A percentile compares a stretch with the other conserved stretches of the same genome.
These are phyloP conservation scores for Tetrahymena borealis DNA, from an alignment of 73 alveolate genomes.

Conservation along the genomic window DNA sequence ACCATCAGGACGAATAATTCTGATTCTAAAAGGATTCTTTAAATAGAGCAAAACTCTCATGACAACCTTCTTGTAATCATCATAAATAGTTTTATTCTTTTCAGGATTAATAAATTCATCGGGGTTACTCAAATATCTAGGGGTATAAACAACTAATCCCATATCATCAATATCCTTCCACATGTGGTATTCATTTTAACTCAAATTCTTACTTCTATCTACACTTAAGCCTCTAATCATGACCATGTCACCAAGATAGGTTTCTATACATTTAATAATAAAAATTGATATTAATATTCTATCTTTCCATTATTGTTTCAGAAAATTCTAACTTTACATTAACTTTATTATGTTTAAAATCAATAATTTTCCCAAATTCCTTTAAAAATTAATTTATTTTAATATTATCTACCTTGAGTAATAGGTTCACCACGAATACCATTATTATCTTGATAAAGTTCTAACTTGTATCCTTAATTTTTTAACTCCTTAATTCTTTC, in stretches of 20 bases:
- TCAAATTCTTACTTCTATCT: conserved; percentile 45
- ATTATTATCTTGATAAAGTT: conserved; percentile 47
- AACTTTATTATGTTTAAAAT: too few species aligned
- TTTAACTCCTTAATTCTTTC: conserved; percentile 30
- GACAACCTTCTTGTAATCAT: conserved; percentile 47
- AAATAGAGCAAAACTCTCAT: conserved; percentile 45
- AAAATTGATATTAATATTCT: too few species aligned
- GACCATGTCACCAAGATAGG: conserved; percentile 51
- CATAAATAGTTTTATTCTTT: conserved; percentile 41
- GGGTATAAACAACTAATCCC: conserved; percentile 57
- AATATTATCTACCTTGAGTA: not conserved
- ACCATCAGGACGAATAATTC: conserved; percentile 16
- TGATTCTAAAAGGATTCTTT: conserved; percentile 44
- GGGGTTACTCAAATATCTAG: conserved; percentile 51
- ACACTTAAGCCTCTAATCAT: conserved; percentile 46
- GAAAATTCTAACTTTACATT: conserved; percentile 10
- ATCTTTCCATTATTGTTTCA: too few species aligned
- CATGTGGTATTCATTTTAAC: conserved; percentile 46
- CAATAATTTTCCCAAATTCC: too few species aligned
- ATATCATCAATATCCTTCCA: conserved; percentile 57
- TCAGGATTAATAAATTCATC: conserved; percentile 50
- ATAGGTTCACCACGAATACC: conserved; percentile 56
- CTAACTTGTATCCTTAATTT: not conserved
- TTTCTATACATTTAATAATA: too few species aligned
- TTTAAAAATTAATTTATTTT: too few species aligned